These are phyloP conservation scores for Volvox africanus DNA, from an alignment of 139 green algal species.

Conservation along the genomic window DNA sequence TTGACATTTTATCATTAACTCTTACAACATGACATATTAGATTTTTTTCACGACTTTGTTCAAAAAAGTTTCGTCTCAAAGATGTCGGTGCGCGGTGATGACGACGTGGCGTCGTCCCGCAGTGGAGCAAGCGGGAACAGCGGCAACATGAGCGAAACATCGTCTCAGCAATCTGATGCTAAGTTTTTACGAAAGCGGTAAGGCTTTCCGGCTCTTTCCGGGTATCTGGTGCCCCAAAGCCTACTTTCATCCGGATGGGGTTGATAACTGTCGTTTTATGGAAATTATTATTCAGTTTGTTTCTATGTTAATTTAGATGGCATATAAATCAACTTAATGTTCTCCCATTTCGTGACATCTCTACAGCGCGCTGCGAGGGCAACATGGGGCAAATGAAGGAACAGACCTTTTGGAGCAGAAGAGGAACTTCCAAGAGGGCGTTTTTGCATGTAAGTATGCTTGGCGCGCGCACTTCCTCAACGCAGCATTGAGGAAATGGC, in stretches of 20 bases:
- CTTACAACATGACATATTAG: not conserved
- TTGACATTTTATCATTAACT: too few species aligned
- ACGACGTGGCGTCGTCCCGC: not conserved
- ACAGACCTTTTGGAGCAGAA: slow-evolving; percentile 35
- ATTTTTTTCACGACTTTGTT: not conserved
- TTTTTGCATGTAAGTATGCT: slow-evolving; percentile 15
- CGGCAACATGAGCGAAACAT: slow-evolving; percentile 18
- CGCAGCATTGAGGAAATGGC: too few species aligned
- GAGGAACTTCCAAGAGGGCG: slow-evolving; percentile 20
- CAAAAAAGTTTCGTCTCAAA: not conserved
- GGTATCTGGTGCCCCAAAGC: not conserved
- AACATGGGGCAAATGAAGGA: not conserved
- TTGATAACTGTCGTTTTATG: not conserved
- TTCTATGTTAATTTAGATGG: not conserved
- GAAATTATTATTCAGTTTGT: not conserved
- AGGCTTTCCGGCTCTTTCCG: not conserved
- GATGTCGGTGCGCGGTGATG: not conserved
- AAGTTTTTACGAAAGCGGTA: slow-evolving; percentile 23
- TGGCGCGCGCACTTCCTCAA: not conserved
- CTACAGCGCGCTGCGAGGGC: not conserved
- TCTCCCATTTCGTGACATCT: not conserved
- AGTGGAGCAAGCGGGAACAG: not conserved
- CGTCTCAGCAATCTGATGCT: slow-evolving; percentile 14
- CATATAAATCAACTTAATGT: not conserved
- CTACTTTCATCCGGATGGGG: not conserved